Evolutionary conservation across 2,329 filamentous ascomycete species (phyloP).

Genomic region (Cryphonectria naterciae): DNA sequence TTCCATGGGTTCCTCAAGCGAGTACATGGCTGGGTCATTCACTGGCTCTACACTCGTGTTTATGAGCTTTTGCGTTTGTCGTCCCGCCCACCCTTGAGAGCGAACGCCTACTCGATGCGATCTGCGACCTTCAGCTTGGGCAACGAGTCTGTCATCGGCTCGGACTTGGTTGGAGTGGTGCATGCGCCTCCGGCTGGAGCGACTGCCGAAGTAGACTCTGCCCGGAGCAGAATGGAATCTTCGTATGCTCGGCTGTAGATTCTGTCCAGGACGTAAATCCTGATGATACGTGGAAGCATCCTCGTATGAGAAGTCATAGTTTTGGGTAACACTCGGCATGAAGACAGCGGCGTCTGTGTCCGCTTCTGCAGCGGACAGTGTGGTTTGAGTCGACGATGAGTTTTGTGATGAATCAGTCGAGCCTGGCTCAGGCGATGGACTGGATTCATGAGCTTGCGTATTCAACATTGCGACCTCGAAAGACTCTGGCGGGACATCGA

Average conservation of each 20-base stretch:
- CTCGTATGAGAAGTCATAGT: not conserved
- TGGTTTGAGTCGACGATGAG: not conserved
- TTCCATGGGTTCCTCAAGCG: not conserved
- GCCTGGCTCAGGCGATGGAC: not conserved
- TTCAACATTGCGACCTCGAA: not conserved
- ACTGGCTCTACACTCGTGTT: not conserved
- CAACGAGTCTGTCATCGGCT: not conserved
- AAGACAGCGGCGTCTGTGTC: not conserved
- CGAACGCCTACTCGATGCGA: not conserved
- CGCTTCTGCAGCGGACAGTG: not conserved
- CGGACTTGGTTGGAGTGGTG: not conserved
- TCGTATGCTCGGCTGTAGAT: not conserved
- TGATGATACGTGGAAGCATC: not conserved
- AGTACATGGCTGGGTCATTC: not conserved
- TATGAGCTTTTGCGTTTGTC: not conserved
- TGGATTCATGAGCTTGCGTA: not conserved
- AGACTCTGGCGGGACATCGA: not conserved
- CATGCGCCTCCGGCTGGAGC: no score
- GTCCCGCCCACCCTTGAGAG: not conserved
- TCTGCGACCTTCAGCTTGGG: not conserved
- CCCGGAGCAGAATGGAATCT: not conserved
- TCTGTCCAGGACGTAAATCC: not conserved
- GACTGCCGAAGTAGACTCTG: not conserved
- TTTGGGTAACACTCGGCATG: not conserved
- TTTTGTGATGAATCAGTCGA: not conserved